Conservation (phyloP, 2,329 filamentous ascomycete species). For the Bimuria novae-zelandiae region DNA sequence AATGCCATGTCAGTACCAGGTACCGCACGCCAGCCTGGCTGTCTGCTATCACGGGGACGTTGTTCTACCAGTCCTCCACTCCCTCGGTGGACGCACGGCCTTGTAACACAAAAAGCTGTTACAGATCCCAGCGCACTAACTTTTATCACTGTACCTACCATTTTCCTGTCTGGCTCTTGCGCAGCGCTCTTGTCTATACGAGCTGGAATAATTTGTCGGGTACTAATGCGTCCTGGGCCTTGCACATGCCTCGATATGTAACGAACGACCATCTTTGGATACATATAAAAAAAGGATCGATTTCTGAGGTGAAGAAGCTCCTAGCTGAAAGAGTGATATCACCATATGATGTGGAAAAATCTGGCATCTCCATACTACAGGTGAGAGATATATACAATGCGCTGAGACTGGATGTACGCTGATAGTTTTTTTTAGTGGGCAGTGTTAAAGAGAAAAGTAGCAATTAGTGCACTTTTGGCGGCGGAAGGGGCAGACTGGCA, state of each 20-base stretch:
- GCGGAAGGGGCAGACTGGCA: conserved; percentile 1
- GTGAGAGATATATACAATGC: background rate
- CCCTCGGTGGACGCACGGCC: background rate
- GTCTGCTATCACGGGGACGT: background rate
- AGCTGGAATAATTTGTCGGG: conserved; percentile 3
- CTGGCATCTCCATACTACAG: background rate
- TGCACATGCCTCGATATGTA: conserved; percentile 8
- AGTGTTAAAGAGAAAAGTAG: background rate
- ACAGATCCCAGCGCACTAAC: background rate
- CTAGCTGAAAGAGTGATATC: background rate
- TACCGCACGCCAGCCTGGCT: conserved; percentile 5
- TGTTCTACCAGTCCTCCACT: conserved; percentile 6
- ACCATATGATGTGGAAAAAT: background rate
- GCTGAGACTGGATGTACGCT: background rate
- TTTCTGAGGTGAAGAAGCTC: background rate
- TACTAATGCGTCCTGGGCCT: conserved; percentile 1
- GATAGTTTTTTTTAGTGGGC: background rate
- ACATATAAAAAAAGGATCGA: background rate
- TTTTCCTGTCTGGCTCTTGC: conserved; percentile 7
- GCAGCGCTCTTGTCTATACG: background rate
- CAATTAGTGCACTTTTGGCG: background rate
- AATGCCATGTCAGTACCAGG: conserved; percentile 3
- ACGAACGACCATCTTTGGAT: too few relatives aligned
- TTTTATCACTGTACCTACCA: conserved; percentile 6
- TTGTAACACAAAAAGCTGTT: background rate